Percentiles rank a stretch among this genome's conserved stretches.
Conservation (phyloP, 2,329 filamentous ascomycete species). For the Pyrenophora seminiperda region DNA sequence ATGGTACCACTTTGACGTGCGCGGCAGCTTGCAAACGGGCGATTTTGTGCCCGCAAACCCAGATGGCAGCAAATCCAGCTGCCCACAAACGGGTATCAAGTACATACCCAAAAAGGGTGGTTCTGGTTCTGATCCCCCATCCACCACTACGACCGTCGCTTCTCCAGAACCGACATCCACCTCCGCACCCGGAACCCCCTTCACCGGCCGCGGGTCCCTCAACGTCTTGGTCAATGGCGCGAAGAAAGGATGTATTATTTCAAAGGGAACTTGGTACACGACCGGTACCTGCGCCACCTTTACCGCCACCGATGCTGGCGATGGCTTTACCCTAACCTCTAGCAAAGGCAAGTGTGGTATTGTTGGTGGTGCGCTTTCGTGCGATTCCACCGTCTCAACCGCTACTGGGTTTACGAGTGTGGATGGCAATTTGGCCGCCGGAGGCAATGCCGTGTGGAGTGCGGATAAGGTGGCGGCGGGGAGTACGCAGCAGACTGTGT, state of each 20-base stretch:
- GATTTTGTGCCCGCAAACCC: conserved; percentile 63
- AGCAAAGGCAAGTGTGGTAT: conserved; percentile 59
- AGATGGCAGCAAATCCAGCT: conserved; percentile 65
- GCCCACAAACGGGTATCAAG: conserved; percentile 66
- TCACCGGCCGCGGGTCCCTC: conserved; percentile 65
- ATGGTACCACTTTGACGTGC: conserved; percentile 69
- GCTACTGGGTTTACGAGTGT: conserved; percentile 51
- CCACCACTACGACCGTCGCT: conserved; percentile 36
- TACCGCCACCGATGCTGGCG: conserved; percentile 54
- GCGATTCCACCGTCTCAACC: conserved; percentile 55
- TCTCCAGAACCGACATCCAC: conserved; percentile 39
- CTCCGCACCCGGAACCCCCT: conserved; percentile 50
- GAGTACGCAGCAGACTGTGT: conserved; percentile 53
- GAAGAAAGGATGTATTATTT: conserved; percentile 70
- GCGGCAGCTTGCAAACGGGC: conserved; percentile 64
- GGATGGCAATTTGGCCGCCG: conserved; percentile 46
- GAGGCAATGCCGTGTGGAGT: conserved; percentile 50
- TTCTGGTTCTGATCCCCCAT: conserved; percentile 31
- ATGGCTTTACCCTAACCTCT: conserved; percentile 40
- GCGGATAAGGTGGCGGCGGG: conserved; percentile 52
- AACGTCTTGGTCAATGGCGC: conserved; percentile 58
- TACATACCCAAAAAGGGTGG: conserved; percentile 64
- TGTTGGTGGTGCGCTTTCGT: conserved; percentile 59
- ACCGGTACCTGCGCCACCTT: conserved; percentile 71
- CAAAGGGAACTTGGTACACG: conserved; percentile 69